phyloP scores from a whole-genome alignment of 768 basidiomycete species.

The Chalciporus sphaerocephalus region DNA sequence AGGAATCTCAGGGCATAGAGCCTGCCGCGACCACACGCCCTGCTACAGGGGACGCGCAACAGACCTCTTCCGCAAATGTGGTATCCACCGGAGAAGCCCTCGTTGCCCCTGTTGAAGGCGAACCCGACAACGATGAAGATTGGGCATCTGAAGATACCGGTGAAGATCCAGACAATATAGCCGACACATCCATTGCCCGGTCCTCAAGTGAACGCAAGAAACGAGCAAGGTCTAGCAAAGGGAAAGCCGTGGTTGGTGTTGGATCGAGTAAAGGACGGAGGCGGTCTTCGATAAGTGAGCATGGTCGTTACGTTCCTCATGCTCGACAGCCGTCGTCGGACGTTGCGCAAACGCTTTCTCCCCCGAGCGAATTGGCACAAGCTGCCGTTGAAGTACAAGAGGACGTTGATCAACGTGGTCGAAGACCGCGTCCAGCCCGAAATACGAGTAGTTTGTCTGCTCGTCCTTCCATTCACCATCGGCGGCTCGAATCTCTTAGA shows the following conservation, averaged over 20 bases:
- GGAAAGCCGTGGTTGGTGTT: slow-evolving; percentile 4
- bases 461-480: slow-evolving; percentile 25
- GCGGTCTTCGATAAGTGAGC: slow-evolving; percentile 14
- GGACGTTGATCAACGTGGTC: slow-evolving; percentile 20
- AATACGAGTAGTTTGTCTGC: slow-evolving; percentile 12
- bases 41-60: slow-evolving; percentile 12
- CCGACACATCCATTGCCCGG: slow-evolving; percentile 7
- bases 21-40: slow-evolving; percentile 18
- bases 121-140: slow-evolving; percentile 49
- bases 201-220: slow-evolving; percentile 14
- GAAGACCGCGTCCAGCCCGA: slow-evolving; percentile 15
- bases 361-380: background rate
- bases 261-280: slow-evolving; percentile 10
- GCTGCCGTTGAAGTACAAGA: slow-evolving; percentile 4
- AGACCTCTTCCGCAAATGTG: background rate
- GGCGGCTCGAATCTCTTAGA: slow-evolving; percentile 29
- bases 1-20: slow-evolving; percentile 22
- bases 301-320: slow-evolving; percentile 1
- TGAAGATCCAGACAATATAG: slow-evolving; percentile 14
- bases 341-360: background rate
- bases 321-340: background rate
- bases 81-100: slow-evolving; percentile 5
- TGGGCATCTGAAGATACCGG: slow-evolving; percentile 59
- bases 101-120: slow-evolving; percentile 9
- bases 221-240: slow-evolving; percentile 25